Base-by-base conservation (phyloP, 1,284 basidiomycete genomes). In the Cutaneotrichosporon dermatis region DNA sequence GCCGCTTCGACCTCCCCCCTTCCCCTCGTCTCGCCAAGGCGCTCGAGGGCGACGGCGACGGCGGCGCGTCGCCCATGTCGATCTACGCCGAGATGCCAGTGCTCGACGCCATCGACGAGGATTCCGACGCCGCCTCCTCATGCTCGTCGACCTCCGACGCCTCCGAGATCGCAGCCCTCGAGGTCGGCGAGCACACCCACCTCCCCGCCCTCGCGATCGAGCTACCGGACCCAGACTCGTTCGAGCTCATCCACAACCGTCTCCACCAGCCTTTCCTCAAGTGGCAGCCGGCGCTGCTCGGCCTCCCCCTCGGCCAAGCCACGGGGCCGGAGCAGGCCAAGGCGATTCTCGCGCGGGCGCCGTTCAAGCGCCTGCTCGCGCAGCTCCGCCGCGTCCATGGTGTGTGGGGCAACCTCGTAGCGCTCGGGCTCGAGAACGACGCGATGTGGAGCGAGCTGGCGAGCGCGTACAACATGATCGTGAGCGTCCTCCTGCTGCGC, bases 111-210 rank as follows among this genome's bases (percentile, higher is more conserved):
- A 67, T 66, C 25, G 25, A 25, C 25, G 25, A 25, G 25, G 25
- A 25, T 25, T 25, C 25, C 57, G 68, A 63, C 34, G 69, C 66
- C 51, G 60, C 57, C 56, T 74, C 58, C 71, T 86, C 84, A 58
- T 88, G 80, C 75, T 94, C 90, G 69, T 95, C 78, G 77, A 94
- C 90, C 76, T 92, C 90, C 41, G 90, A 86, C 40, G 88, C 82
- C 70, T 88, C 92, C 76, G 84, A 85, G 60, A 94, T 79, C 33
- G 88, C 86, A 62, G 88, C 90, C 54, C 84, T 83, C 76, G 95
- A 92, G 90, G 57, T 39, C 1, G 39, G 69, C 13, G 63, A 60
- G 8, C 68, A 70, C 37, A 57, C 76, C 54, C 71, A 77, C 44
- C 69, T 85, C 25, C 82, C 83, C 13, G 75, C 85, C n/a, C 76